A percentile compares a stretch with the other conserved stretches of the same genome.
These are phyloP conservation scores for Lophiotrema nucula DNA, from an alignment of 495 filamentous ascomycete genomes.

Conservation along the genomic window DNA sequence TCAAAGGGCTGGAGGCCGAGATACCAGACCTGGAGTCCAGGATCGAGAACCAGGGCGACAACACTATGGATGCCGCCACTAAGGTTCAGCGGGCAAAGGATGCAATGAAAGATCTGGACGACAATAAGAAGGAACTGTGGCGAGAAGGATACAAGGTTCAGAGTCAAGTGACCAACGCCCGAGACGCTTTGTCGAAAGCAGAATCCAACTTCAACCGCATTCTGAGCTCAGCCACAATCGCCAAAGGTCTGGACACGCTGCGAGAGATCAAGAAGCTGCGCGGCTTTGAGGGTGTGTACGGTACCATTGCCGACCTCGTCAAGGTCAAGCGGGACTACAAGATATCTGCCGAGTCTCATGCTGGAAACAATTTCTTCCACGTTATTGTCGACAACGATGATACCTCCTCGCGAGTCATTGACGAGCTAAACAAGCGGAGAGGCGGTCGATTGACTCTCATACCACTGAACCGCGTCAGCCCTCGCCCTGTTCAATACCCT, in stretches of 20 bases:
- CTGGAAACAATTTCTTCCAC: constrained; percentile 90
- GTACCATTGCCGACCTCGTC: constrained; percentile 87
- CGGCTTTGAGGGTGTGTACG: constrained; percentile 83
- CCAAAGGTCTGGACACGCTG: constrained; percentile 74
- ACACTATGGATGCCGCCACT: constrained; percentile 65
- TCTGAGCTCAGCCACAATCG: constrained; percentile 67
- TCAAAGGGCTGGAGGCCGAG: constrained; percentile 68
- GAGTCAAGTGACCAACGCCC: constrained; percentile 70
- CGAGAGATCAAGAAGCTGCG: constrained; percentile 73
- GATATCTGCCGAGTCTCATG: constrained; percentile 87
- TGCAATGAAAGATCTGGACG: constrained; percentile 71
- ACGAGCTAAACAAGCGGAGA: constrained; percentile 73
- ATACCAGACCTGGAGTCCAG: constrained; percentile 66
- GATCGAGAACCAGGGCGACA: constrained; percentile 75
- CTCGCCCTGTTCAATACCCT: constrained; percentile 69
- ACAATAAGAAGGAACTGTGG: constrained; percentile 87
- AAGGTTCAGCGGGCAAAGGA: constrained; percentile 79
- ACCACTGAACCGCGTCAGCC: constrained; percentile 77
- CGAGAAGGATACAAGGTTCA: constrained; percentile 85
- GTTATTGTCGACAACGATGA: constrained; percentile 93
- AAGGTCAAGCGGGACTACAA: constrained; percentile 81
- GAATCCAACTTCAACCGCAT: no score
- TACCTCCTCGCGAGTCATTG: constrained; percentile 77
- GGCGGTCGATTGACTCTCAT: constrained; percentile 93
- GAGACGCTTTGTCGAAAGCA: constrained; percentile 69